Base-by-base conservation (phyloP, 2,329 filamentous ascomycete species). In the Raffaelea albimanens region DNA sequence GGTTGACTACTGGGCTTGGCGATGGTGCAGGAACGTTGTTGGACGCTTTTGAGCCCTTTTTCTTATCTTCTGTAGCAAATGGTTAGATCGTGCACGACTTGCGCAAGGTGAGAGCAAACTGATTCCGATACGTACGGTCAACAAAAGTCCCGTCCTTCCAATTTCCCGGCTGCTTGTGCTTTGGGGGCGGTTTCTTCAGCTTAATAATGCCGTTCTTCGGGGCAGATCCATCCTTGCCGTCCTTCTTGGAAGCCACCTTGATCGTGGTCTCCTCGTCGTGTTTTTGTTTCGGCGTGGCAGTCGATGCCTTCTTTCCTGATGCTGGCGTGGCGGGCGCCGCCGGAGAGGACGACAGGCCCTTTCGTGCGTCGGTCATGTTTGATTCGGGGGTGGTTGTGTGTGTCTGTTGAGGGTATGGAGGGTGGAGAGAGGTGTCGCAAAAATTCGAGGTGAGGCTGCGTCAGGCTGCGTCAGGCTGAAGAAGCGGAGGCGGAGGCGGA, bases 101-200 rank as follows among this genome's bases (percentile, higher is more conserved):
- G 33, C n/a, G 7, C 7, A 36, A 11, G 16, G 11, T 16, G n/a
- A 9, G 21, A 29, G 11, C 25, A 29, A 13, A 29, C 7, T 7
- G 25, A 13, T 29, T 7, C 19, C 20, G 18, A 40, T 7, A 58
- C 68, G 34, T 67, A 83, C 82, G 78, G 56, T 81, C 79, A 22
- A 78, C 66, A 42, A 83, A 69, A 55, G 71, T 78, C n/a, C 75
- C 76, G 56, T 85, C 82, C 56, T 76, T 78, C 83, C 83, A 87
- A 57, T 84, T 85, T 21, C 83, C 83, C 4, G 81, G 76, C 56
- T 83, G 81, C 48, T 67, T 77, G 48, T 80, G 72, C 61, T 82
- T 85, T 1, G 80, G 78, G 1, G 71, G 64, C 2, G 72, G 63
- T 56, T 78, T 83, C 64, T 81, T 86, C 20, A 87, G 60, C 57